Evolutionary conservation across 2,329 filamentous ascomycete genomes (phyloP), one percentile per base, ranked within the genome.

Genomic region (Trichoderma citrinoviride): DNA sequence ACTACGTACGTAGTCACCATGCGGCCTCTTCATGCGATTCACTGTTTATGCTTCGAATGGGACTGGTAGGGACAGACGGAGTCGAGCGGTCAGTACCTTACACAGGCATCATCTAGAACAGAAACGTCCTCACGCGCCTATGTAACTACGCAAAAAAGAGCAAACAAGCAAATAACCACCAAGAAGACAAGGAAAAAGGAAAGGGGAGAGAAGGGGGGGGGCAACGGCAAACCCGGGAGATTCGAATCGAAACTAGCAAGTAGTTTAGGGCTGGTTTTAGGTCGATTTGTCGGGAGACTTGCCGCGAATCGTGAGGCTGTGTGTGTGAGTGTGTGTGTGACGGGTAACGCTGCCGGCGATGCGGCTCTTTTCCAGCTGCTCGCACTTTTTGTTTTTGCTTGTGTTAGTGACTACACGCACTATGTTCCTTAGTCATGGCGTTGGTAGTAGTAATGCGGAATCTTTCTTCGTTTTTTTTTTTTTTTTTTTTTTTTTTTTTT

Each of bases 241-340:
- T 40, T 56, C 5, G 27, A 50, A 60, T 60, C 56, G 56, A 41
- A 57, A 37, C 10, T 37, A 37, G 33, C 33, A 37, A 7, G 41
- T 60, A 60, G 57, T 41, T n/a, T n/a, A 61, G 57, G 57, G 44
- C 55, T 47, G 44, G 23, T n/a, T n/a, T 29, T 29, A 29, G 27
- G 27, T 14, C 33, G 33, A 37, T 37, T 10, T 14, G 10, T 14
- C 10, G 33, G 33, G 10, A 12, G 10, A 23, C 19, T 25, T 52
- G 46, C 57, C 57, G 57, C 47, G 47, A 61, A 61, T 61, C 57
- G 29, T 52, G 47, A 61, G 57, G 57, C 57, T 25, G 47, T n/a
- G n/a, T n/a, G n/a, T n/a, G n/a, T n/a, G n/a, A n/a, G n/a, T n/a
- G n/a, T n/a, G n/a, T 37, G 33, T 12, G 10, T 37, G 47, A 37